These are phyloP conservation scores for Pseudocercospora pini-densiflorae DNA, from an alignment of 2,329 filamentous ascomycete species.

Conservation along the genomic window DNA sequence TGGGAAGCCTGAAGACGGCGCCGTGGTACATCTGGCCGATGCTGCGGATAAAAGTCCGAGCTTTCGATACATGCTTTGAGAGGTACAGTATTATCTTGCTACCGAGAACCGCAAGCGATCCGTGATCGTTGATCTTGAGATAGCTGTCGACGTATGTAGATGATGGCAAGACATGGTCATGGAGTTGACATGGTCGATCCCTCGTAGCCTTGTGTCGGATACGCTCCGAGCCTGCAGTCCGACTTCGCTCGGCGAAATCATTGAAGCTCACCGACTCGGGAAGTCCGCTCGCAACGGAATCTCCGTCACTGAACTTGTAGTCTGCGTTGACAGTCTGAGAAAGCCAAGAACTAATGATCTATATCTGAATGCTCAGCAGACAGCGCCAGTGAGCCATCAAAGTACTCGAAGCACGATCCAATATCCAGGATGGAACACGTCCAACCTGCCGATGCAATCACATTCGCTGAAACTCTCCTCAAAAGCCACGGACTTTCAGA, in stretches of 20 bases:
- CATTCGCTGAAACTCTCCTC: neutral
- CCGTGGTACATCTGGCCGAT: too few species aligned
- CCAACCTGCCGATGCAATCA: neutral
- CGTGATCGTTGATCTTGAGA: neutral
- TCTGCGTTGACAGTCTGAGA: too few species aligned
- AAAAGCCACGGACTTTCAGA: neutral
- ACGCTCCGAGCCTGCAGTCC: neutral
- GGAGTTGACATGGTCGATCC: neutral
- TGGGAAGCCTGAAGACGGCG: too few species aligned
- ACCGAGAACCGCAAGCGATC: too few species aligned
- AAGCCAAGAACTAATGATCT: too few species aligned
- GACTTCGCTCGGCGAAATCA: neutral
- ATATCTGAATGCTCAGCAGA: too few species aligned
- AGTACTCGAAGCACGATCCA: neutral
- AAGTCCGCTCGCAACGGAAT: neutral
- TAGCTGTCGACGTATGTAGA: neutral
- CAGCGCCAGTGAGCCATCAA: too few species aligned
- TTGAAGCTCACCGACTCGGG: neutral
- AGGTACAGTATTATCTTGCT: too few species aligned
- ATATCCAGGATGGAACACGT: neutral
- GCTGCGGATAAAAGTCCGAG: too few species aligned
- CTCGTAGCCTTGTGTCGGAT: neutral
- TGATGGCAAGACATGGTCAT: neutral
- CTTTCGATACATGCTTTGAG: too few species aligned
- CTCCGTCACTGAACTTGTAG: neutral